Evolutionary conservation across 257 asterid species (phyloP), one percentile per base, ranked within the genome.

Genomic region (Salvia hispanica): DNA sequence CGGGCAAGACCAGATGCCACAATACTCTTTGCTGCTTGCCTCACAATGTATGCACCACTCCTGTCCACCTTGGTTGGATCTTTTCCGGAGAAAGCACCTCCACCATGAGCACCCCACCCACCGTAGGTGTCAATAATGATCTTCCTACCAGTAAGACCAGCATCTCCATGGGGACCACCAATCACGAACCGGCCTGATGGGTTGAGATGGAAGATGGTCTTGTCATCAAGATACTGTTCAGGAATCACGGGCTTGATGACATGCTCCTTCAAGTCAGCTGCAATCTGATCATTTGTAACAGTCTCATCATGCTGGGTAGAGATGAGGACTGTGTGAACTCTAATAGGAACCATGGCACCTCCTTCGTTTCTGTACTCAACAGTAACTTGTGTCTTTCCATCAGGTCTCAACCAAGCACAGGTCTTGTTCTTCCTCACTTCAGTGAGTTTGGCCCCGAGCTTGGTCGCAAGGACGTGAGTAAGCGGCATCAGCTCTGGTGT

Each of bases 81-180:
- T 70, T 86, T 86, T 12, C 90, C 93, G 3, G 90, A 86, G 76
- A 86, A 86, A 28, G 93, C 93, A 78, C 93, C 93, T 0, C 93
- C 90, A 33, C 93, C 93, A 3, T 86, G 93, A 58, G 90, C 86
- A 6, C 88, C 93, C 93, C 93, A 86, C 2, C 94, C 94, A 55
- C 94, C 90, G 5, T 86, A 84, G 0, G 90, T 86, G 50, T 86
- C 94, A 0, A 86, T 83, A 50, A 86, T 80, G 66, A 86, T 79
- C 45, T 84, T 86, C 70, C 90, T 72, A 5, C 94, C 88, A 1
- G 94, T 84, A 37, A 84, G 87, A 51, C 90, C 94, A 13, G 94
- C 90, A 70, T 86, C 94, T 21, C 88, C 86, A 48, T 84, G 88
- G 3, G 94, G 90, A 18, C 94, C 94, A 39, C 94, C 94, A 11